These are phyloP conservation scores for Clausena lansium DNA, from an alignment of 345 rosid genomes.

Conservation along the genomic window DNA sequence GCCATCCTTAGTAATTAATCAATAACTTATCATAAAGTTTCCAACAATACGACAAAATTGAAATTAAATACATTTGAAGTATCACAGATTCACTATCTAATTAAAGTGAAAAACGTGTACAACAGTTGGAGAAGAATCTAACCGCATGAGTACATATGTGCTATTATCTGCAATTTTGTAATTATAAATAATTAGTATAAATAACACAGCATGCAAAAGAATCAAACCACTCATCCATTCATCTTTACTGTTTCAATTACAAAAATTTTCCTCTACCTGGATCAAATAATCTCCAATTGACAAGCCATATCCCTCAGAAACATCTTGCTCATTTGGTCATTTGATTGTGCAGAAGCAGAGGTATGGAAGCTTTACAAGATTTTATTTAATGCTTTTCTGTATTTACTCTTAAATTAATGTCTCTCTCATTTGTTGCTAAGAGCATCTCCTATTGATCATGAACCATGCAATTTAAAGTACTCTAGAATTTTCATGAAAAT, in stretches of 20 bases:
- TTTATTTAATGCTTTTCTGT: background rate
- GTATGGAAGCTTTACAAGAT: background rate
- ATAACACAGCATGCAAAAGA: background rate
- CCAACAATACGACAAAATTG: conserved; percentile 3
- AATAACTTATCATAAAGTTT: background rate
- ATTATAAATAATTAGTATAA: background rate
- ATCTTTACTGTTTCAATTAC: background rate
- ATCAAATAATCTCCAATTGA: background rate
- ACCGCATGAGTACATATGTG: background rate
- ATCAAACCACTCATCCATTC: background rate
- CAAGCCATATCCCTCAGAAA: background rate
- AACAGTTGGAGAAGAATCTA: background rate
- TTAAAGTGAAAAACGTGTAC: background rate
- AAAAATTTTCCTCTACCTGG: background rate
- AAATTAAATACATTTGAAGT: background rate
- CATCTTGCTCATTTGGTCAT: background rate
- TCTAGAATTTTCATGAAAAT: background rate
- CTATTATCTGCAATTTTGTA: background rate
- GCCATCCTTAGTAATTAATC: background rate
- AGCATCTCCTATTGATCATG: background rate
- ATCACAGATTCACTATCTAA: background rate
- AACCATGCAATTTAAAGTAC: background rate
- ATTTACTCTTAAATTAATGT: background rate
- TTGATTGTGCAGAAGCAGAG: background rate
- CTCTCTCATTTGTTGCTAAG: background rate